Percentiles rank a stretch among this genome's conserved stretches.
Evolutionary conservation across 2,329 filamentous ascomycete genomes (phyloP).

Genomic region (Ceratocystis cubensis): DNA sequence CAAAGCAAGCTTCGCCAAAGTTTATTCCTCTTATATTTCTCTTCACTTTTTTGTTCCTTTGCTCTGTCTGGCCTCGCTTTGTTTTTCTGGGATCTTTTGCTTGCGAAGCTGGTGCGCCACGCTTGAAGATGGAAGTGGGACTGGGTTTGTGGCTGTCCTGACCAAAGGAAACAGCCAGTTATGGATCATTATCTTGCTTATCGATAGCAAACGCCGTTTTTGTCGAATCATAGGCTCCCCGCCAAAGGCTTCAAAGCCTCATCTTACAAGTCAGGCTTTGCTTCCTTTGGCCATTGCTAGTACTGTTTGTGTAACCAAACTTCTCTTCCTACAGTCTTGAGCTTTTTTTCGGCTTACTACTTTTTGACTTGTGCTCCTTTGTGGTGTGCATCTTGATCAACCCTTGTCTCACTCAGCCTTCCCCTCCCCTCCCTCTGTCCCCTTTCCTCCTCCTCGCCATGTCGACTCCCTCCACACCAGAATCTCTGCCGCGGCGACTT

Average conservation of each 20-base stretch:
- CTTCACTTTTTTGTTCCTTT: background rate
- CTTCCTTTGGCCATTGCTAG: too few species aligned
- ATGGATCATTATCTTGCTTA: background rate
- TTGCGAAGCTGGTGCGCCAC: too few species aligned
- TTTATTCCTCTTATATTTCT: background rate
- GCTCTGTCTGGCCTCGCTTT: background rate
- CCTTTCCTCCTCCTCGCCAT: background rate
- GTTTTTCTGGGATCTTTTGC: too few species aligned
- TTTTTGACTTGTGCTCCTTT: background rate
- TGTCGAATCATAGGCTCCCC: too few species aligned
- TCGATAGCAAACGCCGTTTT: background rate
- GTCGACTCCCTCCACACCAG: slow-evolving; percentile 7
- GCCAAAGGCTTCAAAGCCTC: too few species aligned
- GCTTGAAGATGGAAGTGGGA: too few species aligned
- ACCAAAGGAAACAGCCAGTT: background rate
- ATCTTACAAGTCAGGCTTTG: background rate
- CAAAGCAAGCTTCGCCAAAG: background rate
- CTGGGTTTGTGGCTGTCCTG: too few species aligned
- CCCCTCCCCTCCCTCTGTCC: slow-evolving; percentile 24
- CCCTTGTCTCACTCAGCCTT: background rate
- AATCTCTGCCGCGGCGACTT: slow-evolving; percentile 35
- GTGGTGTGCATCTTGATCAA: background rate
- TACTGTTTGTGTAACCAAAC: too few species aligned
- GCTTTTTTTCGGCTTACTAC: background rate
- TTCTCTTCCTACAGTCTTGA: too few species aligned